Percentiles rank a stretch among this genome's conserved stretches.
phyloP scores from a whole-genome alignment of 2,329 filamentous ascomycete genomes.

The Pestalotiopsis sp. region DNA sequence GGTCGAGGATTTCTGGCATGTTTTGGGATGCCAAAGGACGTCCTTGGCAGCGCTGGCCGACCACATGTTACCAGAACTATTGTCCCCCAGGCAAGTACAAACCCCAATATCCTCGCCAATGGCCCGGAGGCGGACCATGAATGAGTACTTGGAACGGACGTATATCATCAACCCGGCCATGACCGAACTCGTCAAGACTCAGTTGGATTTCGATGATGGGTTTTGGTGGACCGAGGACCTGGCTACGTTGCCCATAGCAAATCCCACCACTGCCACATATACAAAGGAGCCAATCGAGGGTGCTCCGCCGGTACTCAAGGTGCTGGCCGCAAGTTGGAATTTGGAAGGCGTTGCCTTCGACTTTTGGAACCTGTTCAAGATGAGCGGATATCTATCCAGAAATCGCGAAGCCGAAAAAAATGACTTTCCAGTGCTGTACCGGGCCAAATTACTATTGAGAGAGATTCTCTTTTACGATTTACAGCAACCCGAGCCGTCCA shows the following conservation, averaged over 20 bases:
- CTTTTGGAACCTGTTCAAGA: slow-evolving; percentile 54
- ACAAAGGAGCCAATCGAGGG: slow-evolving; percentile 41
- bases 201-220: slow-evolving; percentile 56
- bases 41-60: slow-evolving; percentile 50
- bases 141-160: slow-evolving; percentile 51
- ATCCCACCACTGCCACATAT: slow-evolving; percentile 41
- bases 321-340: slow-evolving; percentile 56
- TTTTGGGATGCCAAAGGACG: slow-evolving; percentile 55
- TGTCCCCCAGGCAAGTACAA: slow-evolving; percentile 51
- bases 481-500: slow-evolving; percentile 49
- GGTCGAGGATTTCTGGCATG: slow-evolving; percentile 49
- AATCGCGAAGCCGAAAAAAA: slow-evolving; percentile 51
- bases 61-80: slow-evolving; percentile 50
- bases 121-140: slow-evolving; percentile 51
- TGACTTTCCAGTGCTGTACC: slow-evolving; percentile 53
- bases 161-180: slow-evolving; percentile 46
- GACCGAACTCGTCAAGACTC: slow-evolving; percentile 43
- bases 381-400: slow-evolving; percentile 51
- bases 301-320: slow-evolving; percentile 51
- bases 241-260: slow-evolving; percentile 40
- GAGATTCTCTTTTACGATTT: slow-evolving; percentile 59
- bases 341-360: slow-evolving; percentile 50
- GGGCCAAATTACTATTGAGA: slow-evolving; percentile 57
- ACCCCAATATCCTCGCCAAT: slow-evolving; percentile 55
- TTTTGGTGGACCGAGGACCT: slow-evolving; percentile 63